These are phyloP conservation scores for Globisporangium nagaii DNA, from an alignment of 352 stramenopile genomes.

Conservation along the genomic window DNA sequence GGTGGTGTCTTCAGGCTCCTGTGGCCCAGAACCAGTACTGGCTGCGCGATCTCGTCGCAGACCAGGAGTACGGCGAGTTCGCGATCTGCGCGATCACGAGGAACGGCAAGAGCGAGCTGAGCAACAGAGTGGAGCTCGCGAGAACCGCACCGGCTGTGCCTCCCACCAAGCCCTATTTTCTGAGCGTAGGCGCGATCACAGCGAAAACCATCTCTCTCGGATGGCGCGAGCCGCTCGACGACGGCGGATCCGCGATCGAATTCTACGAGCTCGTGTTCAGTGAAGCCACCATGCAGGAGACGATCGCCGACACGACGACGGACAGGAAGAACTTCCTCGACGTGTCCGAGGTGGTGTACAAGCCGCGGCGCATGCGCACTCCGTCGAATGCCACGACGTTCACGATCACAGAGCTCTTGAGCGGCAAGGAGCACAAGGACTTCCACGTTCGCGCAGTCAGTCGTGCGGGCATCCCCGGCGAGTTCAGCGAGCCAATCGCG, in stretches of 20 bases:
- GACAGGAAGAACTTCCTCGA: slow-evolving; percentile 39
- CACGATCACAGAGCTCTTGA: slow-evolving; percentile 43
- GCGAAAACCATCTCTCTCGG: slow-evolving; percentile 58
- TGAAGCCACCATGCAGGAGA: slow-evolving; percentile 56
- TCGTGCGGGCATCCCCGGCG: slow-evolving; percentile 39
- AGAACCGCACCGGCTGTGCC: slow-evolving; percentile 23
- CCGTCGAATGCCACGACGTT: slow-evolving; percentile 28
- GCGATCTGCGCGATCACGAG: slow-evolving; percentile 42
- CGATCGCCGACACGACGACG: slow-evolving; percentile 10
- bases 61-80: slow-evolving; percentile 47
- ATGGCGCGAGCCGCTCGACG: slow-evolving; percentile 56
- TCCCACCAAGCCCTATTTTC: slow-evolving; percentile 40
- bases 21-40: slow-evolving; percentile 40
- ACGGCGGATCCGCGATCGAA: slow-evolving; percentile 45
- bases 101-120: slow-evolving; percentile 44
- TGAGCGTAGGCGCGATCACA: slow-evolving; percentile 41
- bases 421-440: slow-evolving; percentile 56
- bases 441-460: slow-evolving; percentile 67
- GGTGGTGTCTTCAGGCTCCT: slow-evolving; percentile 50
- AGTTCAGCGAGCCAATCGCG: slow-evolving; percentile 37
- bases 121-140: slow-evolving; percentile 35
- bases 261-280: slow-evolving; percentile 68
- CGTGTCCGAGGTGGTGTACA: slow-evolving; percentile 57
- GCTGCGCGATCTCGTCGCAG: slow-evolving; percentile 28
- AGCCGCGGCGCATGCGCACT: slow-evolving; percentile 40